Conservation (phyloP, 2,329 filamentous ascomycete genomes). For the Trichoderma sp. region DNA sequence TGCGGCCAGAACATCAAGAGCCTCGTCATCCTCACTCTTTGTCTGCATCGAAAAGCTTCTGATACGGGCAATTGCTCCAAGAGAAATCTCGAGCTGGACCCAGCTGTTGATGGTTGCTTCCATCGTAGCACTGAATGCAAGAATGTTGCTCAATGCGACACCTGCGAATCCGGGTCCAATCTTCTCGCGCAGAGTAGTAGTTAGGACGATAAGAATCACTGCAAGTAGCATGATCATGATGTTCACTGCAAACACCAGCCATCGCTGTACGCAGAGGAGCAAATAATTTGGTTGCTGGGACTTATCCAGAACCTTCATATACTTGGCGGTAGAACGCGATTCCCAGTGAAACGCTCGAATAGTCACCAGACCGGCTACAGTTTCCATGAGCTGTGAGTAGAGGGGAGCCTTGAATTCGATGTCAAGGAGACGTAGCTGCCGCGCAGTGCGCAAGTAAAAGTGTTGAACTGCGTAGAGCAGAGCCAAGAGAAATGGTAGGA, state of each 20-base stretch:
- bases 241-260: conserved; percentile 55
- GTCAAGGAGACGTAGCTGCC: conserved; percentile 45
- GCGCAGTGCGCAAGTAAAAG: conserved; percentile 43
- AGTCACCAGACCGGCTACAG: conserved; percentile 51
- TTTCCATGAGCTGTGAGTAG: conserved; percentile 47
- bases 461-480: conserved; percentile 36
- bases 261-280: conserved; percentile 54
- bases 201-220: conserved; percentile 39
- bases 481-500: conserved; percentile 46
- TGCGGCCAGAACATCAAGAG: neutral
- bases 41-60: neutral
- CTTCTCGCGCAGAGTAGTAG: neutral
- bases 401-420: conserved; percentile 44
- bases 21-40: conserved; percentile 30
- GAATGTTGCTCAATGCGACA: conserved; percentile 31
- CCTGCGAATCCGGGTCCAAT: conserved; percentile 36
- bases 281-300: conserved; percentile 58
- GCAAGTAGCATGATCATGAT: conserved; percentile 40
- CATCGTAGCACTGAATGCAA: conserved; percentile 1
- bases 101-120: neutral
- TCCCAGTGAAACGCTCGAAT: conserved; percentile 57
- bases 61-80: conserved; percentile 15
- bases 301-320: conserved; percentile 48
- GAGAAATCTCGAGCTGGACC: conserved; percentile 9
- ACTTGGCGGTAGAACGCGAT: conserved; percentile 44